Conservation (phyloP, 2,329 filamentous ascomycete genomes). For the Sporothrix brunneoviolacea region DNA sequence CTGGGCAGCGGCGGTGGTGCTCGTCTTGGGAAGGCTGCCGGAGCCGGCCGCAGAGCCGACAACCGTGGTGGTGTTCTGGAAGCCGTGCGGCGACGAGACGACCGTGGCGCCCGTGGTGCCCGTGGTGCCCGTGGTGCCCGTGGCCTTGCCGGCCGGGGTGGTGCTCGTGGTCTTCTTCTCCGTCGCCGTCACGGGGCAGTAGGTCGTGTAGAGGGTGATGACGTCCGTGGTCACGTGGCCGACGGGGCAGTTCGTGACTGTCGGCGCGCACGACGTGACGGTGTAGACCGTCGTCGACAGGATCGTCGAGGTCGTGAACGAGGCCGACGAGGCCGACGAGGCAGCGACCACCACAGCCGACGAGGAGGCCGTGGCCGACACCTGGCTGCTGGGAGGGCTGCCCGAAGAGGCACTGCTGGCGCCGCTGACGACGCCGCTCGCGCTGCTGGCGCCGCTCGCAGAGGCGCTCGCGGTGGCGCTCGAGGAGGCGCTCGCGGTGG, state of each 20-base stretch:
- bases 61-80: not conserved
- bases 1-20: not conserved
- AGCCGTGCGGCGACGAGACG: not conserved
- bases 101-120: not conserved
- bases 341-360: not conserved
- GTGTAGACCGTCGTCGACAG: slow-evolving; percentile 25
- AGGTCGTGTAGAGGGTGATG: slow-evolving; percentile 29
- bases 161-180: not conserved
- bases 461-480: not conserved
- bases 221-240: slow-evolving; percentile 23
- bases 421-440: not conserved
- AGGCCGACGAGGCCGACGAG: not conserved
- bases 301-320: slow-evolving; percentile 14
- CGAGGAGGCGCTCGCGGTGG: not conserved
- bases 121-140: not conserved
- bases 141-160: not conserved
- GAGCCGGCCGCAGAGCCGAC: not conserved
- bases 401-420: not conserved
- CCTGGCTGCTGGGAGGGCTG: not conserved
- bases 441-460: not conserved
- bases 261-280: slow-evolving; percentile 17
- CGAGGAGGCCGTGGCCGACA: not conserved
- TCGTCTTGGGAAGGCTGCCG: not conserved
- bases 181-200: slow-evolving; percentile 32
- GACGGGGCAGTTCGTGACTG: slow-evolving; percentile 19